Evolutionary conservation across 1,139 yeast genomes (phyloP).

Genomic region (Suhomyces chickasaworum): DNA sequence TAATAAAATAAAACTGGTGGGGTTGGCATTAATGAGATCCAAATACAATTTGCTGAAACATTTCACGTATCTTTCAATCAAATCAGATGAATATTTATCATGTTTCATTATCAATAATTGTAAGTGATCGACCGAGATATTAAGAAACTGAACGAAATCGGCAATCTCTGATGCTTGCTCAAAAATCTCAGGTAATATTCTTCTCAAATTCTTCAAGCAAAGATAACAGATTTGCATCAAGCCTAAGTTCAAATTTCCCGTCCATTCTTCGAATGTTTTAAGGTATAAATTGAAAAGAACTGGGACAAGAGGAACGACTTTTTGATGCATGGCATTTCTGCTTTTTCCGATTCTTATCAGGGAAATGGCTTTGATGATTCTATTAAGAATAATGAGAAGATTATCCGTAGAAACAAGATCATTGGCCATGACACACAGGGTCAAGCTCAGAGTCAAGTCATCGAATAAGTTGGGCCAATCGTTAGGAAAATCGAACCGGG

Average conservation of each 20-base stretch:
- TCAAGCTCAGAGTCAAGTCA: conserved; percentile 44
- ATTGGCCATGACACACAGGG: conserved; percentile 46
- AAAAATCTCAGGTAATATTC: conserved; percentile 76
- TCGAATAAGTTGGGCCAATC: conserved; percentile 86
- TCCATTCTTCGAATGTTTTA: conserved; percentile 65
- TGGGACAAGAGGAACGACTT: conserved; percentile 63
- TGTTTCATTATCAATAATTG: conserved; percentile 56
- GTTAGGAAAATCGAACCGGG: conserved; percentile 79
- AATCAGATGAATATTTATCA: conserved; percentile 54
- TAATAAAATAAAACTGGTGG: conserved; percentile 71
- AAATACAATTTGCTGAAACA: conserved; percentile 77
- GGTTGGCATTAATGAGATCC: conserved; percentile 56
- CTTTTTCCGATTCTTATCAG: conserved; percentile 82
- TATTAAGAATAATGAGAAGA: conserved; percentile 66
- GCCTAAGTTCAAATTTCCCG: conserved; percentile 42
- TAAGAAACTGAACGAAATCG: conserved; percentile 62
- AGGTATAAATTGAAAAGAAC: conserved; percentile 61
- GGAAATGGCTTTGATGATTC: conserved; percentile 71
- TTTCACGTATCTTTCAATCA: conserved; percentile 69
- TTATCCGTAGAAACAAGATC: conserved; percentile 61
- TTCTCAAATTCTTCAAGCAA: conserved; percentile 70
- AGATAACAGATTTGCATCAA: conserved; percentile 73
- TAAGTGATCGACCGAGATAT: conserved; percentile 59
- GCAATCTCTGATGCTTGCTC: conserved; percentile 62
- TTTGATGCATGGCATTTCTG: conserved; percentile 73